Conservation (phyloP, 768 basidiomycete species). For the Coprinopsis strossmayeri region DNA sequence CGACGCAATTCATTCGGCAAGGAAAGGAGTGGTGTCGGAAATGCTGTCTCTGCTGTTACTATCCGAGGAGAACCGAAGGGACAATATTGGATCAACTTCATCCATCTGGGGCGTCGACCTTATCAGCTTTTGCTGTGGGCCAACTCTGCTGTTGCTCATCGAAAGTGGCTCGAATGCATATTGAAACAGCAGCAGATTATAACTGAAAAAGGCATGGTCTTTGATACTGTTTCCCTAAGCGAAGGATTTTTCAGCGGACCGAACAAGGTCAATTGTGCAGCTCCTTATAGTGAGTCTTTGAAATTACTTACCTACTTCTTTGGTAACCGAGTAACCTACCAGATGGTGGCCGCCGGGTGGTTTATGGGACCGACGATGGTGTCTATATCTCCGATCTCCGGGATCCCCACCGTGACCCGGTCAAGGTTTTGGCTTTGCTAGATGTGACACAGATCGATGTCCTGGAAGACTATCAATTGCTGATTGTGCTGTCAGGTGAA, state of each 20-base stretch:
- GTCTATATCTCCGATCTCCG: conserved; percentile 90
- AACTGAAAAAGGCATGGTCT: conserved; percentile 78
- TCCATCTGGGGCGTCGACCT: conserved; percentile 87
- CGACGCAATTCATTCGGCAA: conserved; percentile 39
- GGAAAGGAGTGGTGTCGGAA: conserved; percentile 27
- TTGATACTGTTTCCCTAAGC: conserved; percentile 78
- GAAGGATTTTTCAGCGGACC: conserved; percentile 83
- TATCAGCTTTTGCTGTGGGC: conserved; percentile 93
- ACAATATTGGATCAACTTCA: conserved; percentile 88
- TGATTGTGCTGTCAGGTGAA: conserved; percentile 96
- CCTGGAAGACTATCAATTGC: conserved; percentile 89
- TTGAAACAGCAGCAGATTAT: conserved; percentile 82
- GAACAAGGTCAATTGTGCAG: conserved; percentile 92
- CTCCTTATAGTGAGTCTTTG: conserved; percentile 67
- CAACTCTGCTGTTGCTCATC: conserved; percentile 72
- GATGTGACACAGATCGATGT: conserved; percentile 96
- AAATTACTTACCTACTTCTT: conserved; percentile 4
- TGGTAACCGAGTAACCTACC: conserved; percentile 11
- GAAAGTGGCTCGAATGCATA: conserved; percentile 93
- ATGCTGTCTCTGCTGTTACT: conserved; percentile 41
- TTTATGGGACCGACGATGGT: conserved; percentile 97
- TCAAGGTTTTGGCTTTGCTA: conserved; percentile 81
- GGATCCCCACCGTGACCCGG: conserved; percentile 70
- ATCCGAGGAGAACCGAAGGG: conserved; percentile 64
- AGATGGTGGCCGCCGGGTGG: conserved; percentile 81